Evolutionary conservation across 805 yeast genomes (phyloP).

Genomic region (Wickerhamiella hasegawae): DNA sequence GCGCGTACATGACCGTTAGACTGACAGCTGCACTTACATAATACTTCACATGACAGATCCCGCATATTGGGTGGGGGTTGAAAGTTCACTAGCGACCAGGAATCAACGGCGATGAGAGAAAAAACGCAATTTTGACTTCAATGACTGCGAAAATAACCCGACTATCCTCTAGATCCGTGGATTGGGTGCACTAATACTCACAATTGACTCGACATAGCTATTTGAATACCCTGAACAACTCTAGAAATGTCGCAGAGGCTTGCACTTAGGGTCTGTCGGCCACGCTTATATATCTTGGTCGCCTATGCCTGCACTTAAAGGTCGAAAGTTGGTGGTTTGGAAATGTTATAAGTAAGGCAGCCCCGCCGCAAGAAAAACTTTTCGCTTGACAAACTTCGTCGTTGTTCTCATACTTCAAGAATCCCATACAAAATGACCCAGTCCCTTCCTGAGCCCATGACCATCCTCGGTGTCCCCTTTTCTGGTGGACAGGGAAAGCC

Average conservation of each 20-base stretch:
- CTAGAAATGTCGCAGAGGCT: too few species aligned
- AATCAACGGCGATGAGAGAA: conserved; percentile 3
- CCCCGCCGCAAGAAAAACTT: neutral
- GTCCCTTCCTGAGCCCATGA: neutral
- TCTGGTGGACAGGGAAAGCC: conserved; percentile 89
- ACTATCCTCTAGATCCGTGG: too few species aligned
- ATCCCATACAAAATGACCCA: neutral
- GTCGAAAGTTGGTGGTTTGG: neutral
- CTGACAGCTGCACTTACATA: neutral
- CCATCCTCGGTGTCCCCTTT: conserved; percentile 73
- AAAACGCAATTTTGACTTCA: too few species aligned
- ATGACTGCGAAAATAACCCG: too few species aligned
- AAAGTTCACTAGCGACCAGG: neutral
- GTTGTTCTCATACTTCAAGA: too few species aligned
- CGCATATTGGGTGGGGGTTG: neutral
- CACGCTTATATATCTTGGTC: too few species aligned
- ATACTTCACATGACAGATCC: neutral
- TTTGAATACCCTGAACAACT: too few species aligned
- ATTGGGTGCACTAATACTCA: too few species aligned
- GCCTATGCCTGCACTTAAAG: conserved; percentile 3
- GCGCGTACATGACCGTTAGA: neutral
- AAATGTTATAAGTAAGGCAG: neutral
- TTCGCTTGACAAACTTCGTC: neutral
- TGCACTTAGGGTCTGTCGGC: too few species aligned
- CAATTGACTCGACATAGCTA: too few species aligned